Base-by-base conservation (phyloP, 257 asterid species). In the Scutellaria minor region DNA sequence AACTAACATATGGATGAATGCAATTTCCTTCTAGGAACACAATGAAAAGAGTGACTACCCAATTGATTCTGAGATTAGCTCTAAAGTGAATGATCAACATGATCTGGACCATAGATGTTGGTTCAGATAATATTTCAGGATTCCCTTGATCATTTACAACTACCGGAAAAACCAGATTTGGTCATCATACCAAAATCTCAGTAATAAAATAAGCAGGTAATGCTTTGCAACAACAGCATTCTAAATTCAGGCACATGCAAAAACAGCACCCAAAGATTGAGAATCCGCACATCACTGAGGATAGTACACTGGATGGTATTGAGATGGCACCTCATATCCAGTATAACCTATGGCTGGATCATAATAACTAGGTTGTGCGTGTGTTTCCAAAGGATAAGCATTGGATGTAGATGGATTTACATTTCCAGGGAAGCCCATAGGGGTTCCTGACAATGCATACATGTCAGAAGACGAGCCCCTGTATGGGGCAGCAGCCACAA, bases 281-380 rank as follows among this genome's bases (percentile, higher is more conserved):
- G 27, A 44, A 71, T 22, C 61, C 52, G 64, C 68, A 64, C 14
- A 72, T 83, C 84, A 85, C 71, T 85, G 84, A 70, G 88, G 90
- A 77, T 86, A 80, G 79, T 79, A 86, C 57, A 79, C 51, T 56
- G 82, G 83, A 80, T 81, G 90, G 79, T 83, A 81, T 42, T 80
- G 85, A 72, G 90, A 64, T 42, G 84, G 74, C 72, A 77, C 54
- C 18, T 80, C 82, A 64, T 83, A 82, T 73, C 83, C 92, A 75
- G 80, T 79, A 69, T 81, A 84, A 76, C 65, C 79, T 39, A 71
- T 20, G 12, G 79, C 40, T 74, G 85, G 66, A 52, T 83, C 86
- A 66, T 81, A 73, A 77, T 80, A 80, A 79, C 72, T 75, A 76
- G 78, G 81, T 45, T 64, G 87, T 46, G 77, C 78, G 45, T 78